Evolutionary conservation across 768 basidiomycete species (phyloP).

Genomic region (Suillus alpinus): DNA sequence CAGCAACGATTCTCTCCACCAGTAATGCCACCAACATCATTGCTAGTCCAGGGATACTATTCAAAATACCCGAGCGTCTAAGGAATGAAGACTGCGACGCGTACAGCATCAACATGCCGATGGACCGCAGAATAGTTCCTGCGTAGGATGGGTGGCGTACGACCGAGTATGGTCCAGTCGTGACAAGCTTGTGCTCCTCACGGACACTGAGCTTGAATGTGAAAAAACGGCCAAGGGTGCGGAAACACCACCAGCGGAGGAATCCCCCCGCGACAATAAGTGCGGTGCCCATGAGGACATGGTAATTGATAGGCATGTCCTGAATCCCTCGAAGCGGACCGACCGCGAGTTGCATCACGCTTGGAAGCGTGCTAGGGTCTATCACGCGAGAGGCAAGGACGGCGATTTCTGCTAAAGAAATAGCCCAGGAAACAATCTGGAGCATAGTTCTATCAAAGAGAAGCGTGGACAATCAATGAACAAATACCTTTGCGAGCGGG

Average conservation of each 20-base stretch:
- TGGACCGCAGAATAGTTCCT: constrained; percentile 20
- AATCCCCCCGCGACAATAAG: constrained; percentile 17
- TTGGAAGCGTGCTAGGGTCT: neutral
- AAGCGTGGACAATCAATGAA: neutral
- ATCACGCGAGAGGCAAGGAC: neutral
- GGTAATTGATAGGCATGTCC: neutral
- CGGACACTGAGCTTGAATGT: constrained; percentile 43
- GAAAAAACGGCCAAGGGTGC: constrained; percentile 38
- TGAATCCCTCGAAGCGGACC: neutral
- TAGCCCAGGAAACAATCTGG: neutral
- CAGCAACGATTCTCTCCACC: neutral
- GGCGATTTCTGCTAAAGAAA: constrained; percentile 3
- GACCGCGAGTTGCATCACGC: neutral
- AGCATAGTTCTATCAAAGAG: neutral
- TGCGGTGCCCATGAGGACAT: neutral
- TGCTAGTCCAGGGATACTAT: neutral
- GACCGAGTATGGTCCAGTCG: constrained; percentile 39
- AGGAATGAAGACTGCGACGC: constrained; percentile 5
- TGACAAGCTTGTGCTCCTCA: constrained; percentile 39
- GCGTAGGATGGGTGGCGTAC: constrained; percentile 45
- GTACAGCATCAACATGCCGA: constrained; percentile 4
- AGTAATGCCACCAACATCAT: neutral
- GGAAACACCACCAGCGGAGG: constrained; percentile 26
- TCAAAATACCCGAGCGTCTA: neutral
- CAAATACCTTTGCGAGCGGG: neutral